These are phyloP conservation scores for Sphaerulina musiva DNA, from an alignment of 2,329 filamentous ascomycete species.

Conservation along the genomic window DNA sequence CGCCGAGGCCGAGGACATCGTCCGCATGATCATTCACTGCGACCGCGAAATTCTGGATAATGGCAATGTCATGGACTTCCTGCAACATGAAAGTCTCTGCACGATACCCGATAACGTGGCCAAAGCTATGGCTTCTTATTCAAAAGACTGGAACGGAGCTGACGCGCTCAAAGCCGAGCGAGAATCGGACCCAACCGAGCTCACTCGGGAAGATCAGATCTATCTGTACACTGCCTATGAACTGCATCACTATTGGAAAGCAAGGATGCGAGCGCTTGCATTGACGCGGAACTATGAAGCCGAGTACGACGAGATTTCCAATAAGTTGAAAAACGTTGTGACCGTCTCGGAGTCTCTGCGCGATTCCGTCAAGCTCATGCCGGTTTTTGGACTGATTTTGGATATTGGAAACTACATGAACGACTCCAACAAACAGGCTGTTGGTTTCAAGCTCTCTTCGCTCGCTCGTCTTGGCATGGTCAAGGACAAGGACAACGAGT, in stretches of 20 bases:
- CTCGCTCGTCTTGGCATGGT: constrained; percentile 91
- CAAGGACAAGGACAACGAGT: constrained; percentile 98
- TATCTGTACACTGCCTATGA: constrained; percentile 91
- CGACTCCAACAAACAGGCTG: constrained; percentile 95
- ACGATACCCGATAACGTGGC: constrained; percentile 83
- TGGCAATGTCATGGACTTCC: constrained; percentile 88
- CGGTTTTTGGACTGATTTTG: constrained; percentile 88
- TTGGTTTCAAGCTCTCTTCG: constrained; percentile 95
- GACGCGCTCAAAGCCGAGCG: constrained; percentile 69
- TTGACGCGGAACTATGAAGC: constrained; percentile 75
- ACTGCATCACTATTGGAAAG: constrained; percentile 97
- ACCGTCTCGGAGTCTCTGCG: constrained; percentile 80
- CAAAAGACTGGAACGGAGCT: constrained; percentile 90
- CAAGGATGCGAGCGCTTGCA: constrained; percentile 82
- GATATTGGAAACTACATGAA: constrained; percentile 99
- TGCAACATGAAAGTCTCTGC: constrained; percentile 87
- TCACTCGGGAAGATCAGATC: constrained; percentile 92
- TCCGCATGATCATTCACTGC: constrained; percentile 92
- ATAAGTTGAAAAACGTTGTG: constrained; percentile 80
- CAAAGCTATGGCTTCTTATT: constrained; percentile 91
- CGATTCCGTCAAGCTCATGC: constrained; percentile 90
- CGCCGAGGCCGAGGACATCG: constrained; percentile 72
- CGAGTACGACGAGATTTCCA: constrained; percentile 87
- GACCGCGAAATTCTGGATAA: constrained; percentile 85
- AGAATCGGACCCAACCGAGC: constrained; percentile 78